phyloP scores from a whole-genome alignment of 2,329 filamentous ascomycete species.

The Cordyceps militaris region DNA sequence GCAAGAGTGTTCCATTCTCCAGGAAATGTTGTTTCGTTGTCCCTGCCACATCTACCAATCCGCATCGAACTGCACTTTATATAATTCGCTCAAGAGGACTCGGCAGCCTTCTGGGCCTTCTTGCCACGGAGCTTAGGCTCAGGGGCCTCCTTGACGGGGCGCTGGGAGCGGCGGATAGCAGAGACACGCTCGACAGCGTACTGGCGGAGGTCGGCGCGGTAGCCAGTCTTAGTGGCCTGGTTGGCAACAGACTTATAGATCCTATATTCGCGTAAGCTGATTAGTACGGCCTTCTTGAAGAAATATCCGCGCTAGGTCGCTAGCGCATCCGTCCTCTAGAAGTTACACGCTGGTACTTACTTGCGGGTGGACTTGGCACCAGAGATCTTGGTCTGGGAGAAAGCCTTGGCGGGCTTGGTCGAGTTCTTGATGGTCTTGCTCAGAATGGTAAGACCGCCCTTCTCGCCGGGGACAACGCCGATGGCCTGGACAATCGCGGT shows the following conservation, averaged over 20 bases:
- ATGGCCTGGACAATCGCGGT: conserved; percentile 55
- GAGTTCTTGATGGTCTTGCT: conserved; percentile 73
- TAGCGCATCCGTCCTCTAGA: not conserved
- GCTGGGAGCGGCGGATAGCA: conserved; percentile 74
- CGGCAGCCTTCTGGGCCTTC: conserved; percentile 68
- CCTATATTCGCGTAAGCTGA: conserved; percentile 40
- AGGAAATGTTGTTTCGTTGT: not conserved
- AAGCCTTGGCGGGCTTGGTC: conserved; percentile 65
- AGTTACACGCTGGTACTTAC: conserved; percentile 23
- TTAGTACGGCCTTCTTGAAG: conserved; percentile 15
- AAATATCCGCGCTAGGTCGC: not conserved
- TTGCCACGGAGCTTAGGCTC: conserved; percentile 70
- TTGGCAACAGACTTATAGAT: conserved; percentile 85
- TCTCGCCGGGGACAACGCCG: conserved; percentile 66
- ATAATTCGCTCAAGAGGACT: conserved; percentile 18
- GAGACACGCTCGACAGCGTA: conserved; percentile 80
- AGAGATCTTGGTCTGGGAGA: conserved; percentile 61
- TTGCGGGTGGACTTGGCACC: conserved; percentile 71
- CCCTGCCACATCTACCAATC: not conserved
- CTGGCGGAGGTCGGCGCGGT: conserved; percentile 72
- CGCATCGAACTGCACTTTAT: not conserved
- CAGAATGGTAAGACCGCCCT: conserved; percentile 72
- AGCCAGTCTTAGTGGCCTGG: conserved; percentile 73
- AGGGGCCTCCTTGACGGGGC: conserved; percentile 66
- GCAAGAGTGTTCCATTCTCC: conserved; percentile 1